Conservation (phyloP, 2,329 filamentous ascomycete species). For the Graphilbum ipis-grandicollis region DNA sequence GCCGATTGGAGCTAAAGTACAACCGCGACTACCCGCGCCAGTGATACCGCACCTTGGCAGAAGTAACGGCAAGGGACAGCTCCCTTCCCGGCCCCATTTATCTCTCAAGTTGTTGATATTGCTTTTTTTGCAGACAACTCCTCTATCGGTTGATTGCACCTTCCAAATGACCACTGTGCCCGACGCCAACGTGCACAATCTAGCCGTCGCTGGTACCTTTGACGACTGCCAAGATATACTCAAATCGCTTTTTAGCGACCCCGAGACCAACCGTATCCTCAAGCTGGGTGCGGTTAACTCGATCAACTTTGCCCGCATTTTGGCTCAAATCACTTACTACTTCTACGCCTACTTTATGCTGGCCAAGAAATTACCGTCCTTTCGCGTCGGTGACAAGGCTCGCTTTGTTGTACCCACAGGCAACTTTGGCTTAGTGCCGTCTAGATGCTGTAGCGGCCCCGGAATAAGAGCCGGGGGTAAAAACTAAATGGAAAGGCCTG, state of each 20-base stretch:
- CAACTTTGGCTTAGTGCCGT: constrained; percentile 86
- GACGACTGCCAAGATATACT: constrained; percentile 97
- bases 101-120: too few species aligned
- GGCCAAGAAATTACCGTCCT: constrained; percentile 37
- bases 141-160: too few species aligned
- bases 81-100: too few species aligned
- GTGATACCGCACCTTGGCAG: too few species aligned
- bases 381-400: constrained; percentile 49
- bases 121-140: too few species aligned
- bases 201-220: constrained; percentile 79
- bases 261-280: constrained; percentile 63
- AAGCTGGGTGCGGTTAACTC: constrained; percentile 89
- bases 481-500: too few species aligned
- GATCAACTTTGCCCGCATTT: constrained; percentile 89
- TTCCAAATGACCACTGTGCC: constrained; percentile 96
- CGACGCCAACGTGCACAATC: constrained; percentile 82
- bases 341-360: constrained; percentile 88
- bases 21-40: too few species aligned
- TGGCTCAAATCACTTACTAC: constrained; percentile 96
- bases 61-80: too few species aligned
- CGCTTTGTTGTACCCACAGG: constrained; percentile 86
- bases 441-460: too few species aligned
- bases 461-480: too few species aligned
- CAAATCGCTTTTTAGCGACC: constrained; percentile 79
- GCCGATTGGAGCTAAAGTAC: too few species aligned